Base-by-base conservation (phyloP, 352 stramenopile genomes). In the Globisporangium irregulare region DNA sequence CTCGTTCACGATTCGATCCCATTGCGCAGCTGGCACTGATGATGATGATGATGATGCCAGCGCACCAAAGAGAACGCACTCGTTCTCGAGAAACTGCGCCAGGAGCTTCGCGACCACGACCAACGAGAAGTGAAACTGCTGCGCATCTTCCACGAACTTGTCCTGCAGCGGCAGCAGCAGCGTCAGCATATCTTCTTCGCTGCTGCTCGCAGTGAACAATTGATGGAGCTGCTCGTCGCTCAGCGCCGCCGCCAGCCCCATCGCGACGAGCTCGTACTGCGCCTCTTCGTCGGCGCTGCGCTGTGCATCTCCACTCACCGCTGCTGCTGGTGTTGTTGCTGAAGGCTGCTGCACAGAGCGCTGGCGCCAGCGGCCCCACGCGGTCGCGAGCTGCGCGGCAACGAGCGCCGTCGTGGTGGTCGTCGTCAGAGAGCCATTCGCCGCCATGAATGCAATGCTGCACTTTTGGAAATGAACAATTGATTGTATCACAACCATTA, bases 211-310 rank as follows among this genome's bases (percentile, higher is more conserved):
- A 7, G 59, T 12, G 41, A 86, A 78, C 14, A 88, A 51, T 14
- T 66, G 29, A 3, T 69, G 51, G 32, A 82, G 43, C 43, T 84
- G 61, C 12, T 69, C 50, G 32, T 71, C 66, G 22, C 20, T 36
- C 48, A 84, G 25, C n/a, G 53, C 34, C 3, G 70, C 43, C 18
- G 27, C 69, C 50, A 89, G 53, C 0, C 81, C 81, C 29, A 73
- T 74, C 27, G 81, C 79, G 36, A 89, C 68, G 14, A 87, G 74
- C 57, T 86, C 79, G 53, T 80, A 89, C 75, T 92, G 81, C 20
- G 56, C 55, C 73, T 91, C 81, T 6, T 76, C 64, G 54, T 78
- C 66, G 22, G 59, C 62, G 22, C 41, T 68, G 38, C 48, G 67
- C 50, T 65, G 59, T 1, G n/a, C 24, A 2, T 57, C 12, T 14